phyloP scores from a whole-genome alignment of 2,329 filamentous ascomycete species.

The Oidium heveae region DNA sequence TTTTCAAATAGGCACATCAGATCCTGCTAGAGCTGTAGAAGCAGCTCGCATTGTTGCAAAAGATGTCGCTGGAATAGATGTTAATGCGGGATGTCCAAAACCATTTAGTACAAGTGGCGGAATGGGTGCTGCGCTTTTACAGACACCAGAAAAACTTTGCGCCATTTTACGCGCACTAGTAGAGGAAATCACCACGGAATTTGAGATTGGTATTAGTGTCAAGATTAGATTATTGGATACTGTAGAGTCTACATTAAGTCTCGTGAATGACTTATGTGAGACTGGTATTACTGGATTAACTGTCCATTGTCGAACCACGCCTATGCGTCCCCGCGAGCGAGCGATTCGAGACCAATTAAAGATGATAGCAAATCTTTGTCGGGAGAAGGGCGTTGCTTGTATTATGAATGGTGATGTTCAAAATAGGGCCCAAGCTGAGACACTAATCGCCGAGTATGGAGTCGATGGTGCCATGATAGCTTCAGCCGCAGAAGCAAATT shows the following conservation, averaged over 20 bases:
- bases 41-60: conserved; percentile 63
- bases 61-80: conserved; percentile 82
- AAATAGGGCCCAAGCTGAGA: conserved; percentile 42
- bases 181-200: conserved; percentile 46
- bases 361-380: conserved; percentile 64
- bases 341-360: conserved; percentile 67
- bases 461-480: conserved; percentile 96
- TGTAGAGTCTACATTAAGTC: conserved; percentile 43
- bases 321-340: conserved; percentile 75
- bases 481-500: conserved; percentile 71
- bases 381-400: conserved; percentile 67
- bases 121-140: conserved; percentile 82
- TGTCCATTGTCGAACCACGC: conserved; percentile 83
- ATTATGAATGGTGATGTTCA: conserved; percentile 88
- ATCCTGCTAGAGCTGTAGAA: conserved; percentile 57
- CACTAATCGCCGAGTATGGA: conserved; percentile 52
- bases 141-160: conserved; percentile 60
- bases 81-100: conserved; percentile 96
- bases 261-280: conserved; percentile 54
- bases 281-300: conserved; percentile 87
- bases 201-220: conserved; percentile 80
- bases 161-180: conserved; percentile 69
- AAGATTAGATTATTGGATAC: conserved; percentile 81
- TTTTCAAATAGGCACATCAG: conserved; percentile 78
- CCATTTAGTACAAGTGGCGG: conserved; percentile 82